A percentile compares a stretch with the other conserved stretches of the same genome.
These are phyloP conservation scores for Colletotrichum karsti DNA, from an alignment of 2,329 filamentous ascomycete species.

Conservation along the genomic window DNA sequence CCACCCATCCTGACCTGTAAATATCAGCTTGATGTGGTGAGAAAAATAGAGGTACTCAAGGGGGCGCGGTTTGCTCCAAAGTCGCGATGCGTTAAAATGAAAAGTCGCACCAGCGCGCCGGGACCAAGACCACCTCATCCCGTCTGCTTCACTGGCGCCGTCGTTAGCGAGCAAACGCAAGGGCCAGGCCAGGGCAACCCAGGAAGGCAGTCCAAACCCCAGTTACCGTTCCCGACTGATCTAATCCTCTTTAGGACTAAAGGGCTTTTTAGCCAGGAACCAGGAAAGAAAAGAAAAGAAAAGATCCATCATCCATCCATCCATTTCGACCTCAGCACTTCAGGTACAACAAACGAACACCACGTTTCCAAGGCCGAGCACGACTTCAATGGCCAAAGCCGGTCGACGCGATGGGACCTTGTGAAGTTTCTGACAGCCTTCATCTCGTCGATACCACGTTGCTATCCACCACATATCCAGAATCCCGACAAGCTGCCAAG, in stretches of 20 bases:
- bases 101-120: slow-evolving; percentile 13
- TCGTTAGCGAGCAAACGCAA: not conserved
- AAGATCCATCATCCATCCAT: too few species aligned
- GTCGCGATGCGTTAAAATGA: slow-evolving; percentile 14
- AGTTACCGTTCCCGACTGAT: not conserved
- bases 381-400: too few species aligned
- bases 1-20: not conserved
- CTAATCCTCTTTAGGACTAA: not conserved
- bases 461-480: too few species aligned
- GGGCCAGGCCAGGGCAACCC: too few species aligned
- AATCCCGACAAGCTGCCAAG: not conserved
- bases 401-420: not conserved
- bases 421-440: too few species aligned
- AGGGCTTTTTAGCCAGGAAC: too few species aligned
- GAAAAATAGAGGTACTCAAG: not conserved
- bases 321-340: not conserved
- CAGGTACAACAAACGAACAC: too few species aligned
- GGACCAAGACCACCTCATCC: slow-evolving; percentile 9
- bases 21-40: not conserved
- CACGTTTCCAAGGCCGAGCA: too few species aligned
- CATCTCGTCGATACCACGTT: too few species aligned
- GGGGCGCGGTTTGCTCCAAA: not conserved
- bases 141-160: not conserved
- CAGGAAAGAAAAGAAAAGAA: too few species aligned
- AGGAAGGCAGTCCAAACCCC: too few species aligned